Conservation (phyloP, 2,329 filamentous ascomycete genomes). For the Aureobasidium mangrovei region DNA sequence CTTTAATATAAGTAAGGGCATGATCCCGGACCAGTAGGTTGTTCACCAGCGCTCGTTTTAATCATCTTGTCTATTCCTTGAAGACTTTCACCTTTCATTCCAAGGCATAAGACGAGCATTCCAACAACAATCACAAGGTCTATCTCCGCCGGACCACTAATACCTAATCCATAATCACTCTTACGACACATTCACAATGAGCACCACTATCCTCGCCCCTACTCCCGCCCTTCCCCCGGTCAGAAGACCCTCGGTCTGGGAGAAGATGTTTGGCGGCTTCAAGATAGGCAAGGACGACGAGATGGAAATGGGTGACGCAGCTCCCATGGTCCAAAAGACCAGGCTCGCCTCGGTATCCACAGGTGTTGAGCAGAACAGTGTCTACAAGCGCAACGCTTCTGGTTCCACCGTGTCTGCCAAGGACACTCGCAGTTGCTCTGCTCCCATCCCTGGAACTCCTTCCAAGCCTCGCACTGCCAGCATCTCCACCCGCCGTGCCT, state of each 20-base stretch:
- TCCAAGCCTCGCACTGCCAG: slow-evolving; percentile 7
- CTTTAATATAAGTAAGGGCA: slow-evolving; percentile 14
- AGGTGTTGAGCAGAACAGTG: not conserved
- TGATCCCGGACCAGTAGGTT: not conserved
- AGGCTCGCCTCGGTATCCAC: slow-evolving; percentile 1
- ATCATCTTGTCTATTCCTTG: not conserved
- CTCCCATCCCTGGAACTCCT: not conserved
- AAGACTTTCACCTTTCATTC: not conserved
- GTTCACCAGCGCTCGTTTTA: slow-evolving; percentile 7
- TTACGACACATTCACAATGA: slow-evolving; percentile 10
- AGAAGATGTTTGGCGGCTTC: slow-evolving; percentile 11
- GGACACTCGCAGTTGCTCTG: slow-evolving; percentile 1
- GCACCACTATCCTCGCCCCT: slow-evolving; percentile 5
- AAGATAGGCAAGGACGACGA: slow-evolving; percentile 4
- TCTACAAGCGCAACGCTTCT: slow-evolving; percentile 9
- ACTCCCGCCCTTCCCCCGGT: slow-evolving; percentile 10
- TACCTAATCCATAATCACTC: slow-evolving; percentile 2
- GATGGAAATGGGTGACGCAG: not conserved
- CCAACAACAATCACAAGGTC: not conserved
- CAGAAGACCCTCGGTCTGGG: slow-evolving; percentile 5
- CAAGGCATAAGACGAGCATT: slow-evolving; percentile 1
- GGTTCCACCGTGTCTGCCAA: not conserved
- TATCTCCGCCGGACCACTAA: not conserved
- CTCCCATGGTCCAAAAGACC: not conserved
- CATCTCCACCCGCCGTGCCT: slow-evolving; percentile 11